Base-by-base conservation (phyloP, 148 eudicot species). In the Oxyria digyna region DNA sequence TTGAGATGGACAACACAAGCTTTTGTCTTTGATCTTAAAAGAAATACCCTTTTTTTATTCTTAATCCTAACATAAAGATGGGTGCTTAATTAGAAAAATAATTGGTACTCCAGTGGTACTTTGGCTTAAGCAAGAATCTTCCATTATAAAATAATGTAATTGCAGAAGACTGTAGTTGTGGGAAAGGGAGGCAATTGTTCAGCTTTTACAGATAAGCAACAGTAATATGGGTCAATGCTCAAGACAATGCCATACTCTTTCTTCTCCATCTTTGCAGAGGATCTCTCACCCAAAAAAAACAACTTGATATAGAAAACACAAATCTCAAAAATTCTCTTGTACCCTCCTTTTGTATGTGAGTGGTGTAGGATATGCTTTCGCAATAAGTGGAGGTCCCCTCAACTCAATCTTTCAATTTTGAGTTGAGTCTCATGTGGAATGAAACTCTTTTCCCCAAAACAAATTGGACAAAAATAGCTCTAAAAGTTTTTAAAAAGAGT, bases 141-240 rank as follows among this genome's bases (percentile, higher is more conserved):
- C 35, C 64, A 57, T 3, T 57, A 57, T 57, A 57, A 55, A 55
- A 26, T 2, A 27, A 24, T 12, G 29, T 35, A 57, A 57, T 12
- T 57, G 64, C 0, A 18, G 59, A 21, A 46, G 23, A 46, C 59
- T 52, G 59, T 29, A 29, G 64, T 57, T 57, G 64, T 27, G 37
- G 64, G 64, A 27, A 57, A 57, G 17, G 64, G 35, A 27, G 64
- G 35, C 33, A 57, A 2, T 29, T 59, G 17, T 27, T 27, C 65
- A 59, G 65, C 65, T 59, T 59, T 59, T 27, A 59, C 65, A 59
- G 35, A 59, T 59, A 29, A 57, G 65, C 65, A 59, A 59, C 65
- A 29, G 35, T 27, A 31, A 15, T n/a, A n/a, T 4, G 65, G 37
- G 65, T 59, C 35, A 59, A 59, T 59, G 65, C 35, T 59, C 37